phyloP scores from a whole-genome alignment of 371 early-diverging fungal species.

The Apophysomyces ossiformis region DNA sequence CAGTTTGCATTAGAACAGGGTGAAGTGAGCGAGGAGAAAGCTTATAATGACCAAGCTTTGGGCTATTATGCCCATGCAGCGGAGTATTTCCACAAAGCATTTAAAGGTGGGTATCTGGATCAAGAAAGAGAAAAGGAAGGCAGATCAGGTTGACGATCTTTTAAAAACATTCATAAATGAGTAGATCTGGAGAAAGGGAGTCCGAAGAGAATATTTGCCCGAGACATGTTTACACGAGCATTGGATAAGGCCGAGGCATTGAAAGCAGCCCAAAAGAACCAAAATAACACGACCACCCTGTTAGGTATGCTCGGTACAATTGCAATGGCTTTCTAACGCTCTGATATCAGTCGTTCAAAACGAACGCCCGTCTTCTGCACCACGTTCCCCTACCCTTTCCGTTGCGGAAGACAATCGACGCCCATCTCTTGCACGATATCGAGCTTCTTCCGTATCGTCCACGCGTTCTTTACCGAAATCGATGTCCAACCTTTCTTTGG shows the following conservation, averaged over 20 bases:
- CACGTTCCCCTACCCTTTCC: slow-evolving; percentile 17
- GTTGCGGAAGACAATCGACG: slow-evolving; percentile 4
- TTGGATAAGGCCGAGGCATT: slow-evolving; percentile 44
- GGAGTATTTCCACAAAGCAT: slow-evolving; percentile 43
- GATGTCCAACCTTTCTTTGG: slow-evolving; percentile 16
- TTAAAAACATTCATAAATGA: background rate
- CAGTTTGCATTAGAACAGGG: slow-evolving; percentile 43
- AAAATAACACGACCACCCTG: slow-evolving; percentile 20
- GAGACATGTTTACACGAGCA: slow-evolving; percentile 37
- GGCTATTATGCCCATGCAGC: slow-evolving; percentile 55
- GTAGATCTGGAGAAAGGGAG: slow-evolving; percentile 17
- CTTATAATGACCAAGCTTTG: slow-evolving; percentile 44
- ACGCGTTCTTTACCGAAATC: slow-evolving; percentile 8
- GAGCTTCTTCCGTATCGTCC: slow-evolving; percentile 21
- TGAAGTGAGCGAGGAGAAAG: slow-evolving; percentile 44
- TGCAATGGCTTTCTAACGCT: background rate
- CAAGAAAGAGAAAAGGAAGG: no score
- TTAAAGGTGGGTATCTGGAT: slow-evolving; percentile 27
- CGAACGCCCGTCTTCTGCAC: slow-evolving; percentile 14
- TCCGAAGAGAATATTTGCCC: slow-evolving; percentile 12
- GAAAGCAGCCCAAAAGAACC: slow-evolving; percentile 31
- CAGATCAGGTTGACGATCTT: no score
- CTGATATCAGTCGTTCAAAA: slow-evolving; percentile 16
- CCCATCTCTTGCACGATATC: slow-evolving; percentile 20
- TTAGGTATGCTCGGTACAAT: slow-evolving; percentile 16